These are phyloP conservation scores for Pseudocercospora macadamiae DNA, from an alignment of 2,329 filamentous ascomycete species.

Conservation along the genomic window DNA sequence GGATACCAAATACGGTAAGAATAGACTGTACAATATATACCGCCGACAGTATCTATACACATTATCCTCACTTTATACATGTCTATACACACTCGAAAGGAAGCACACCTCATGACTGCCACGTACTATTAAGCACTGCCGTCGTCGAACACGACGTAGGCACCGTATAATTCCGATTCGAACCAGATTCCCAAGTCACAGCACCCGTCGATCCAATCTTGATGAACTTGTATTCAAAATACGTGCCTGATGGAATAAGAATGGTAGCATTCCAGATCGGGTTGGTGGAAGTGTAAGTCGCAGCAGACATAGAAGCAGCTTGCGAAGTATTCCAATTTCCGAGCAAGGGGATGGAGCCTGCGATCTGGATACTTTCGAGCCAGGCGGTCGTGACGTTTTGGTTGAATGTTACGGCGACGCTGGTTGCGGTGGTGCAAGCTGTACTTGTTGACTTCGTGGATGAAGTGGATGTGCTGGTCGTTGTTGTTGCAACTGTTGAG, in stretches of 20 bases:
- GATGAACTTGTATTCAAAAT: constrained; percentile 64
- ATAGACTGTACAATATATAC: neutral
- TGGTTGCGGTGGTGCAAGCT: constrained; percentile 30
- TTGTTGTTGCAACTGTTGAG: constrained; percentile 41
- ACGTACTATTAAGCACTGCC: constrained; percentile 42
- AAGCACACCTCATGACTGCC: constrained; percentile 30
- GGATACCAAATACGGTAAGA: too few relatives aligned
- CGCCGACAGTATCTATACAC: neutral
- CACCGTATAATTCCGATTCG: constrained; percentile 48
- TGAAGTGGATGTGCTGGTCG: constrained; percentile 39
- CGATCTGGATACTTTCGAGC: constrained; percentile 68
- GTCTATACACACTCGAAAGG: neutral
- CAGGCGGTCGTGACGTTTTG: constrained; percentile 59
- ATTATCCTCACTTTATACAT: neutral
- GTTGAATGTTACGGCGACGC: constrained; percentile 65
- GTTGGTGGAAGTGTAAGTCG: constrained; percentile 60
- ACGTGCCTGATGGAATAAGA: constrained; percentile 57
- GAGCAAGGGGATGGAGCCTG: constrained; percentile 61
- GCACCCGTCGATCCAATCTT: constrained; percentile 58
- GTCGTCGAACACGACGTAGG: constrained; percentile 41
- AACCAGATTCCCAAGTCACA: constrained; percentile 66
- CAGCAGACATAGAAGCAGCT: constrained; percentile 61
- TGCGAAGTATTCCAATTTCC: constrained; percentile 61
- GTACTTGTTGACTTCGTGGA: constrained; percentile 32
- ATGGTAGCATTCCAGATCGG: constrained; percentile 65